Conservation (phyloP, 2,329 filamentous ascomycete genomes). For the Pseudocercospora crystallina region DNA sequence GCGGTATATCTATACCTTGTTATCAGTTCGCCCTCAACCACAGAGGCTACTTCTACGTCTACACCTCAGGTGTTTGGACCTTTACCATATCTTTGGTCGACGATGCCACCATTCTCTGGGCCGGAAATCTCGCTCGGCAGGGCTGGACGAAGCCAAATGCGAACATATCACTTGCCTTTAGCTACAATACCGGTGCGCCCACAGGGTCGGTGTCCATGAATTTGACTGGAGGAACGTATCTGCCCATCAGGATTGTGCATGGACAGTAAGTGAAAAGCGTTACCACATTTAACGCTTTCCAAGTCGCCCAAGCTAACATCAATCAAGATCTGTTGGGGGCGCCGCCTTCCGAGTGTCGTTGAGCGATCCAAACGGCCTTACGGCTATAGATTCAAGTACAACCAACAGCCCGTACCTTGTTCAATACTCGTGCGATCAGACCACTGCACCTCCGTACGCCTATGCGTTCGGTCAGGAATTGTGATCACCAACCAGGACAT, state of each 20-base stretch:
- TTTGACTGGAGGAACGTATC: slow-evolving; percentile 5
- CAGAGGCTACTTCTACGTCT: slow-evolving; percentile 15
- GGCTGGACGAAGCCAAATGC: slow-evolving; percentile 16
- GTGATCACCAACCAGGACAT: no score
- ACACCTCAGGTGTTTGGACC: slow-evolving; percentile 9
- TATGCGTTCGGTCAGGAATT: slow-evolving; percentile 8
- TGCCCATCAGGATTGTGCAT: slow-evolving; percentile 15
- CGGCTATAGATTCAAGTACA: slow-evolving; percentile 8
- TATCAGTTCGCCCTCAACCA: slow-evolving; percentile 9
- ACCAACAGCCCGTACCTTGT: slow-evolving; percentile 12
- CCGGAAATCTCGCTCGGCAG: background rate
- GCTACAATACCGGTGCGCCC: slow-evolving; percentile 1
- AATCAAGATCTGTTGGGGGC: slow-evolving; percentile 12
- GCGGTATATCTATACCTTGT: slow-evolving; percentile 6
- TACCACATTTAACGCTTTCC: no score
- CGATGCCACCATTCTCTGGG: slow-evolving; percentile 12
- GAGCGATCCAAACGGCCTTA: slow-evolving; percentile 6
- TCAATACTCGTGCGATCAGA: slow-evolving; percentile 13
- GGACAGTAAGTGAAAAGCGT: no score
- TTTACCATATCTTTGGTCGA: slow-evolving; percentile 9
- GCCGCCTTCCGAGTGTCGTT: slow-evolving; percentile 7
- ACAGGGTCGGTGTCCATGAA: background rate
- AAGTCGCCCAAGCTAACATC: no score
- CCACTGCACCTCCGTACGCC: slow-evolving; percentile 4
- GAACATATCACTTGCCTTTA: slow-evolving; percentile 6